Evolutionary conservation across 1,139 yeast genomes (phyloP).

Genomic region (Kodamaea alishanica): DNA sequence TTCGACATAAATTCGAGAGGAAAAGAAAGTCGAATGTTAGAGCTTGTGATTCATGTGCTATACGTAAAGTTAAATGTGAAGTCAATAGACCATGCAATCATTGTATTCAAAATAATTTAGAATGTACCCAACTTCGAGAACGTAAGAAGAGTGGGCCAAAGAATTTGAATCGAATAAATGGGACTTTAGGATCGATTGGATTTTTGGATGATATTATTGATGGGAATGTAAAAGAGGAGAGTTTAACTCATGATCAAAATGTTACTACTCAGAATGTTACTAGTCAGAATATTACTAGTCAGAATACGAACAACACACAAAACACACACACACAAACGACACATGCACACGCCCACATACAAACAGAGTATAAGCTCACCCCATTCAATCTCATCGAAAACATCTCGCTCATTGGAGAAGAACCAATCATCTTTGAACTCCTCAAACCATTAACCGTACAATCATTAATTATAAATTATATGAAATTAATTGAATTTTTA

Average conservation of each 20-base stretch:
- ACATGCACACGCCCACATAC: too few relatives aligned
- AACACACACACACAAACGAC: not conserved
- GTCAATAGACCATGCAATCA: slow-evolving; percentile 39
- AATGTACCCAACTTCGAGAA: slow-evolving; percentile 38
- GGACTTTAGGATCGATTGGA: slow-evolving; percentile 35
- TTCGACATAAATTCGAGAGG: slow-evolving; percentile 9
- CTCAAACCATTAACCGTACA: slow-evolving; percentile 29
- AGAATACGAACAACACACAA: not conserved
- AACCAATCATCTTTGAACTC: slow-evolving; percentile 15
- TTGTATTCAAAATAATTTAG: slow-evolving; percentile 34
- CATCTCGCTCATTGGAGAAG: slow-evolving; percentile 13
- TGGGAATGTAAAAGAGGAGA: too few relatives aligned
- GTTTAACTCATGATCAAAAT: too few relatives aligned
- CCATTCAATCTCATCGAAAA: slow-evolving; percentile 15
- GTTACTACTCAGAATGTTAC: too few relatives aligned
- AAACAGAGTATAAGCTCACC: slow-evolving; percentile 14
- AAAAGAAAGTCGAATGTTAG: slow-evolving; percentile 14
- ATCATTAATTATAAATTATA: slow-evolving; percentile 24
- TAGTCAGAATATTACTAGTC: too few relatives aligned
- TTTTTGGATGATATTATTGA: slow-evolving; percentile 15
- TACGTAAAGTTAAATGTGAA: slow-evolving; percentile 43
- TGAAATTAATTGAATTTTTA: slow-evolving; percentile 26
- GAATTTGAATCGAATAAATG: slow-evolving; percentile 26
- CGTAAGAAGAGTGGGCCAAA: slow-evolving; percentile 47
- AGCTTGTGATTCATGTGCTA: slow-evolving; percentile 46